Evolutionary conservation across 768 basidiomycete species (phyloP), one percentile per base, ranked within the genome.

Genomic region (Phlebiopsis flavidoalba): DNA sequence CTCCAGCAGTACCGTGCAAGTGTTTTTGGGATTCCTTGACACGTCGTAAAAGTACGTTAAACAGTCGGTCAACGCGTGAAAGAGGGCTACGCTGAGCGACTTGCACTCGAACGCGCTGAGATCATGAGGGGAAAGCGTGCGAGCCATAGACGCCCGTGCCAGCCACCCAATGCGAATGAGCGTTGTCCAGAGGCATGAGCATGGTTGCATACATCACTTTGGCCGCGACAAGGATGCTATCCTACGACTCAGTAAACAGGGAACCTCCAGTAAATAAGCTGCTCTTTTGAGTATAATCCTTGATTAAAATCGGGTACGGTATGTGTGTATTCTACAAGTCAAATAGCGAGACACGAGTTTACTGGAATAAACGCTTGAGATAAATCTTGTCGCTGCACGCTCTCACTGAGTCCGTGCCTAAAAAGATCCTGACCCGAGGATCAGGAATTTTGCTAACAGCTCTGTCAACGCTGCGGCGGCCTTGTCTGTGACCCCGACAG

Each of bases 391-490:
- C 3, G 88, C 88, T 5, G 83, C 84, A 64, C 83, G 81, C 70
- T 83, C n/a, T 85, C 57, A 89, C 77, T 11, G 26, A 31, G 26
- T 78, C 76, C n/a, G n/a, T n/a, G n/a, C n/a, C n/a, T n/a, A n/a
- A n/a, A n/a, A n/a, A n/a, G n/a, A n/a, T 77, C 76, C 62, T 87
- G 8, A 83, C 77, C 40, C 73, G 75, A 6, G 80, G 79, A 63
- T 84, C n/a, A n/a, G n/a, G n/a, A n/a, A n/a, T n/a, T n/a, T 88
- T 21, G 78, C 77, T 63, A 91, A 72, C 45, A 91, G 62, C 55
- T 88, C 86, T 77, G 86, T 83, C 22, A n/a, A n/a, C n/a, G 89
- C 89, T 61, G 82, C 80, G 60, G 85, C 82, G 24, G 83, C 82
- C 71, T 82, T 87, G 53, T 54, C 75, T 75, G 80, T 51, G 49